Evolutionary conservation across 192 early-diverging fungal species (phyloP).

Genomic region (Coemansia sp.): DNA sequence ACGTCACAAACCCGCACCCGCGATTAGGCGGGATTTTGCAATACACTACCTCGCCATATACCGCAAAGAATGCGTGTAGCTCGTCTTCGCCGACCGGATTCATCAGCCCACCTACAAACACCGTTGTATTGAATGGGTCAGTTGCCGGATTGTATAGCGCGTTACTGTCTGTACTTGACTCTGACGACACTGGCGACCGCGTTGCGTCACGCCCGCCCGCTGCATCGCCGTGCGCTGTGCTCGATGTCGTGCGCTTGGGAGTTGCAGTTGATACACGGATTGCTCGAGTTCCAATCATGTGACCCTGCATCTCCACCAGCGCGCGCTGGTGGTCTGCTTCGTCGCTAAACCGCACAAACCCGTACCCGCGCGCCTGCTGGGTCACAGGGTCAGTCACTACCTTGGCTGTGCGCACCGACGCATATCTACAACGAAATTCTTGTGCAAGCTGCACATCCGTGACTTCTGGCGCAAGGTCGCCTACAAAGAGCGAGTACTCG

Average conservation of each 20-base stretch:
- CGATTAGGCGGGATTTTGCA: slow-evolving; percentile 94
- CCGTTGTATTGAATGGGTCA: slow-evolving; percentile 93
- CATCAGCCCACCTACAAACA: slow-evolving; percentile 93
- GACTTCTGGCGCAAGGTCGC: slow-evolving; percentile 88
- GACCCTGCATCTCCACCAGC: slow-evolving; percentile 86
- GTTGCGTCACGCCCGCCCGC: slow-evolving; percentile 20
- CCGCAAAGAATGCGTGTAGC: slow-evolving; percentile 73
- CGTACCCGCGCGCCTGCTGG: slow-evolving; percentile 82
- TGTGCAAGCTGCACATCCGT: slow-evolving; percentile 69
- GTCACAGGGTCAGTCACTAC: slow-evolving; percentile 89
- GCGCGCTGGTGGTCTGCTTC: slow-evolving; percentile 88
- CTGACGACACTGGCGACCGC: slow-evolving; percentile 34
- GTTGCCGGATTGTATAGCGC: slow-evolving; percentile 47
- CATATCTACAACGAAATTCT: slow-evolving; percentile 81
- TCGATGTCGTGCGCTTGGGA: slow-evolving; percentile 34
- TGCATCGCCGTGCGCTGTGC: slow-evolving; percentile 11
- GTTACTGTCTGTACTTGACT: slow-evolving; percentile 37
- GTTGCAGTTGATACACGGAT: slow-evolving; percentile 91
- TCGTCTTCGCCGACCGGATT: slow-evolving; percentile 85
- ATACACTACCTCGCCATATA: slow-evolving; percentile 90
- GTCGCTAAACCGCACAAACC: slow-evolving; percentile 90
- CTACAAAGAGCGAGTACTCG: slow-evolving; percentile 94
- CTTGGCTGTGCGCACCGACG: slow-evolving; percentile 86
- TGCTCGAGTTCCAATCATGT: slow-evolving; percentile 74
- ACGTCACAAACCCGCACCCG: slow-evolving; percentile 96